Conservation (phyloP, 192 early-diverging fungal species). For the Entomortierella lignicola region DNA sequence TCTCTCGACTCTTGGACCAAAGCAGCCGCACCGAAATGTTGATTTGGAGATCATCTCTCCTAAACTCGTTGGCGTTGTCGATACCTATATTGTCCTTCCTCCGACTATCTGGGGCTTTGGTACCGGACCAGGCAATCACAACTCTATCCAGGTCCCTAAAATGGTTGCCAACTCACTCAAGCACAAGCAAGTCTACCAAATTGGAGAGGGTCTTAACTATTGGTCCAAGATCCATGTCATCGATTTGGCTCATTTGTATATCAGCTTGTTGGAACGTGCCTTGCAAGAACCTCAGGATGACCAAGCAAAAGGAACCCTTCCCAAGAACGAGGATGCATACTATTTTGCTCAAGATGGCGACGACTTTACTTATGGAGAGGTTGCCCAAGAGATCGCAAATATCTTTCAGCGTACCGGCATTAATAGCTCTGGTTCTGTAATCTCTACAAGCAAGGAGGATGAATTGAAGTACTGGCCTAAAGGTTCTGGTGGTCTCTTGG, state of each 20-base stretch:
- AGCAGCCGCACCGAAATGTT: slow-evolving; percentile 33
- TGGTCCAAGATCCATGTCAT: slow-evolving; percentile 45
- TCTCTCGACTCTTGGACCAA: background rate
- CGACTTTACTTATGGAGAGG: slow-evolving; percentile 22
- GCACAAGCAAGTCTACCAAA: slow-evolving; percentile 23
- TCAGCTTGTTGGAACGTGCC: slow-evolving; percentile 28
- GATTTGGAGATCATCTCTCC: slow-evolving; percentile 29
- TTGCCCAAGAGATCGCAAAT: slow-evolving; percentile 35
- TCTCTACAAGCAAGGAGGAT: slow-evolving; percentile 5
- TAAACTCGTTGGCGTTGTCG: slow-evolving; percentile 12
- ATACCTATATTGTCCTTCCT: slow-evolving; percentile 45
- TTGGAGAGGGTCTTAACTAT: slow-evolving; percentile 25
- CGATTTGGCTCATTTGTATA: slow-evolving; percentile 36
- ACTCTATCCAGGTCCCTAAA: slow-evolving; percentile 39
- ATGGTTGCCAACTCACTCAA: slow-evolving; percentile 12
- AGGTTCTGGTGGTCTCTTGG: background rate
- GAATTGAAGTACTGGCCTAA: slow-evolving; percentile 17
- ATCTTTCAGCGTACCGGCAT: slow-evolving; percentile 14
- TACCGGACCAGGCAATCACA: slow-evolving; percentile 32
- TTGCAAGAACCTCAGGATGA: slow-evolving; percentile 40
- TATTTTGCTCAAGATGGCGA: slow-evolving; percentile 35
- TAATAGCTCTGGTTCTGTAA: slow-evolving; percentile 20
- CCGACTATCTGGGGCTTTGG: slow-evolving; percentile 41
- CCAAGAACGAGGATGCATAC: slow-evolving; percentile 49
- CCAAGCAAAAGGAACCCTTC: background rate